Evolutionary conservation across 257 asterid genomes (phyloP), one percentile per base, ranked within the genome.

Genomic region (Prunella vulgaris): DNA sequence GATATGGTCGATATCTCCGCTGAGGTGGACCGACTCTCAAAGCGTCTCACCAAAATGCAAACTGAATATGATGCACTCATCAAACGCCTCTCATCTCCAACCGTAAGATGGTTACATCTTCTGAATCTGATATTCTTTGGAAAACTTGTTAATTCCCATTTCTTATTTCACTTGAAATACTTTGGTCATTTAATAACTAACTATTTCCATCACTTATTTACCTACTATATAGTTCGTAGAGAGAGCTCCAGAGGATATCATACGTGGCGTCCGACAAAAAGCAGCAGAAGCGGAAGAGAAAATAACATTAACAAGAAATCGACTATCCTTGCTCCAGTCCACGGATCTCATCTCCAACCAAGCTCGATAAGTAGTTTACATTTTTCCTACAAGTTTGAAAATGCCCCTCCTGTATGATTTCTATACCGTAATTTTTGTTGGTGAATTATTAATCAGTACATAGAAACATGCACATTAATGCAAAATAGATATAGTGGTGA

Each of bases 1-100:
- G 95, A 85, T 79, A 88, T 93, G 99, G 95, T 93, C 30, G 99
- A 93, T 74, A 86, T 93, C 73, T 90, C 96, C 35, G 84, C 95
- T 60, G 98, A 93, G 81, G 83, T 90, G 15, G 84, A 85, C 69
- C 93, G 99, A 68, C 88, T 90, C 48, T 75, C 88, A 64, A 93
- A 84, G 80, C 97, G 96, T 71, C 85, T 90, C 30, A 70, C 77
- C 12, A 93, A 93, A 77, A 84, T 90, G 89, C 90, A 93, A 80
- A 68, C 87, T 5, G 99, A 93, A 78, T 87, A 90, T 70, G 97
- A 89, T 52, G 97, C 85, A 33, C 86, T 83, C 40, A 78, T 76
- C 78, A 87, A 93, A 54, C 99, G 96, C 65, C 69, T 93, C 69
- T 81, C 75, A 62, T 93, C 99, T 63, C 82, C 91, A 38, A 90